phyloP scores from a whole-genome alignment of 768 basidiomycete species.

The Pisolithus albus region DNA sequence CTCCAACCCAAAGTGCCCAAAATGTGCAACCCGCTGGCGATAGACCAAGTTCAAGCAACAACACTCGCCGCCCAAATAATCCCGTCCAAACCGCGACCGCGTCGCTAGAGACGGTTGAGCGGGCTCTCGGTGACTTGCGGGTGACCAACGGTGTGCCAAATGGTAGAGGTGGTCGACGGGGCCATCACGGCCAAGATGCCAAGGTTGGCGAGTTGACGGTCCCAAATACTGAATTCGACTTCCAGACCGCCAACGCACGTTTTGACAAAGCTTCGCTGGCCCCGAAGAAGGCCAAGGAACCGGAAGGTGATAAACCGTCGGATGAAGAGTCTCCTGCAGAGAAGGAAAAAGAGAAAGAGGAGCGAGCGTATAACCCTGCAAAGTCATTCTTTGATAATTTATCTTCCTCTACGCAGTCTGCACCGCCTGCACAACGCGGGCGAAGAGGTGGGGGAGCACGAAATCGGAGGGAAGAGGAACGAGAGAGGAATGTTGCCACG shows the following conservation, averaged over 20 bases:
- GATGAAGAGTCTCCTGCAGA: constrained; percentile 23
- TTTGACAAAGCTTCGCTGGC: constrained; percentile 68
- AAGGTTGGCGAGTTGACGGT: constrained; percentile 43
- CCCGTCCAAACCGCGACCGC: constrained; percentile 67
- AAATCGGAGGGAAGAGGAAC: constrained; percentile 73
- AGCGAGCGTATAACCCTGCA: constrained; percentile 63
- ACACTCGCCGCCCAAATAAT: constrained; percentile 33
- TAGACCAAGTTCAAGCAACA: constrained; percentile 18
- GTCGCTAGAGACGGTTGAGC: constrained; percentile 66
- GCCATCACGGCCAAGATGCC: constrained; percentile 20
- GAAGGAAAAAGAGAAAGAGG: constrained; percentile 34
- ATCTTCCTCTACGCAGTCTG: constrained; percentile 40
- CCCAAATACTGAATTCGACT: constrained; percentile 78
- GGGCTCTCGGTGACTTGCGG: constrained; percentile 46
- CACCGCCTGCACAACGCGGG: constrained; percentile 25
- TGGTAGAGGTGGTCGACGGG: constrained; percentile 35
- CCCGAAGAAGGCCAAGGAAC: constrained; percentile 28
- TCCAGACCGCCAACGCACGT: constrained; percentile 65
- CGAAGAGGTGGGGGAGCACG: constrained; percentile 47
- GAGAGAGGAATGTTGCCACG: constrained; percentile 78
- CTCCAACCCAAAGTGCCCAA: constrained; percentile 7
- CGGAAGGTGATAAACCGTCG: constrained; percentile 25
- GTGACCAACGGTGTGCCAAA: constrained; percentile 27
- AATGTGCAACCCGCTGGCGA: constrained; percentile 19
- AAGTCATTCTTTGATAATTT: constrained; percentile 78